Base-by-base conservation (phyloP, 169 alveolate species). In the Eimeria necatrix region DNA sequence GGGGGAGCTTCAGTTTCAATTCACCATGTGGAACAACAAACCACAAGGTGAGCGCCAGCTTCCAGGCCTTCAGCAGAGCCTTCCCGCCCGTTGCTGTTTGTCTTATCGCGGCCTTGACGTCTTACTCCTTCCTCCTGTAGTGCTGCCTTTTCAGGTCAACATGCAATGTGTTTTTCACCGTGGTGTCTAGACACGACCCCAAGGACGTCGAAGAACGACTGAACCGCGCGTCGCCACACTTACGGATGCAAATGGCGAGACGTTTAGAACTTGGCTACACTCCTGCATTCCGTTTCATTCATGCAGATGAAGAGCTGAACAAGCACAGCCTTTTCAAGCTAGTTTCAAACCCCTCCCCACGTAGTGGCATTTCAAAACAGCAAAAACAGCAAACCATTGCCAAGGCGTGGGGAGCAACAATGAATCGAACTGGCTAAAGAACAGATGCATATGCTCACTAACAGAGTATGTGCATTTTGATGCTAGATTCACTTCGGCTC, bases 241-340 rank as follows among this genome's bases (percentile, higher is more conserved):
- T 93, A 1, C 96, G 96, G 71, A 61, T 93, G 80, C 96, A 93
- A 56, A 76, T 93, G 59, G 96, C 96, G 76, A 64, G 96, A 32
- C 90, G 93, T 52, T 76, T 93, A 78, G 87, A 93, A 53, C 96
- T 93, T 2, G 96, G 96, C 22, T 93, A 32, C n/a, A 93, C 94
- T 10, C 96, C 96, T 24, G 78, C 81, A n/a, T 61, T 93, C 60
- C 96, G 92, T 41, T 92, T 92, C 61, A 41, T 92, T 7, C 84
- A 71, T 49, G 94, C 49, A 12, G 88, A 71, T 61, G 61, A 32
- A 9, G 48, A n/a, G 9, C 18, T 89, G 32, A 56, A 41, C 94
- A 89, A 71, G 61, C 87, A 89, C 60, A 51, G 59, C 56, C 94
- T 71, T 4, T 76, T 51, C 56, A 70, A 56, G 41, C 32, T 70